Percentiles rank a stretch among this genome's conserved stretches.
These are phyloP conservation scores for Irpex lacteus DNA, from an alignment of 1,284 basidiomycete genomes.

Conservation along the genomic window DNA sequence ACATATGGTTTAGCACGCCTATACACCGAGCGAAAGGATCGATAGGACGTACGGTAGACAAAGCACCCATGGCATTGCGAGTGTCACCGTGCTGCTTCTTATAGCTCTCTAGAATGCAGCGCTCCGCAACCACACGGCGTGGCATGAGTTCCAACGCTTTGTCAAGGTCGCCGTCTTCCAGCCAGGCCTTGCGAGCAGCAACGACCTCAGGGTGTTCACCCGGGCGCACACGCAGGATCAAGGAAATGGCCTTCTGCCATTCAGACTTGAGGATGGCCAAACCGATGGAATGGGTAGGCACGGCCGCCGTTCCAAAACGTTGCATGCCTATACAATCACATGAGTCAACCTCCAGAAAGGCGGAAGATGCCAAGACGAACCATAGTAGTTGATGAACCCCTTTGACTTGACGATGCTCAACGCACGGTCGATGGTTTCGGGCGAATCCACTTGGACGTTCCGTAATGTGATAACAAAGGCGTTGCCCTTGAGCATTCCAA, in stretches of 20 bases:
- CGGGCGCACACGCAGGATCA: constrained; percentile 78
- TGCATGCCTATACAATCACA: constrained; percentile 77
- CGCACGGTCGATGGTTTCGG: constrained; percentile 70
- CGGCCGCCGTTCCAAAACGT: constrained; percentile 94
- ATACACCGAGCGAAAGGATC: neutral
- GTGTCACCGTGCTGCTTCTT: constrained; percentile 77
- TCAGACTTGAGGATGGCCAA: constrained; percentile 85
- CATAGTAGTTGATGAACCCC: constrained; percentile 99
- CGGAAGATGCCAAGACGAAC: constrained; percentile 36
- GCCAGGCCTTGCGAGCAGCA: constrained; percentile 79
- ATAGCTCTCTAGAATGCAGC: constrained; percentile 88
- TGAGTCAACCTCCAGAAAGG: neutral
- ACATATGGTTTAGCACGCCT: neutral
- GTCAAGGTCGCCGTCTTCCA: constrained; percentile 73
- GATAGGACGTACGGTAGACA: constrained; percentile 66
- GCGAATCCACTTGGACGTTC: constrained; percentile 77
- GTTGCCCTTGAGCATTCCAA: constrained; percentile 96
- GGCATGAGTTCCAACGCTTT: constrained; percentile 84
- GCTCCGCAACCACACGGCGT: constrained; percentile 87
- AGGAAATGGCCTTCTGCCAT: constrained; percentile 85
- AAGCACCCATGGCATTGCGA: constrained; percentile 81
- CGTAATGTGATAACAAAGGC: constrained; percentile 92
- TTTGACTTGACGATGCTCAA: constrained; percentile 80
- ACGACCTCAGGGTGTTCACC: constrained; percentile 90
- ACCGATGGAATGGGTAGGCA: constrained; percentile 94